phyloP scores from a whole-genome alignment of 2,329 filamentous ascomycete species.

The Arthrobotrys sinensis region DNA sequence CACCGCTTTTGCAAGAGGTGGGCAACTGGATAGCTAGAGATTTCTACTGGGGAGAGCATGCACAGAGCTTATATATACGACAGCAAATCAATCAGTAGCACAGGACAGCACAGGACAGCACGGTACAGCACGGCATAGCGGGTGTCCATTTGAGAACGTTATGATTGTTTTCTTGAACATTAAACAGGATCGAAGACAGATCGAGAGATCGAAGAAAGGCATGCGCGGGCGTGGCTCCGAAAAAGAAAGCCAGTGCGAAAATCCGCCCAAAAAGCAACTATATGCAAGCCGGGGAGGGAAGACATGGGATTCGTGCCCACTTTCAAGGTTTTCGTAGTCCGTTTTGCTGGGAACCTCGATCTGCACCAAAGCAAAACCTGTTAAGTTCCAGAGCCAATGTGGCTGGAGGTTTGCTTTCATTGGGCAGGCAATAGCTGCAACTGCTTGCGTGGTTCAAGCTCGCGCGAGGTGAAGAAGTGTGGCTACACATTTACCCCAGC shows the following conservation, averaged over 20 bases:
- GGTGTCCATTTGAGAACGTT: conserved; percentile 24
- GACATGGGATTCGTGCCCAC: conserved; percentile 6
- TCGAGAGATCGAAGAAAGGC: conserved; percentile 48
- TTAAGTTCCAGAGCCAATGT: conserved; percentile 25
- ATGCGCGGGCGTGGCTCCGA: conserved; percentile 19
- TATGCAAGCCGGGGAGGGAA: conserved; percentile 39
- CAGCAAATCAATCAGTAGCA: background rate
- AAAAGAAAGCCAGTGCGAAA: conserved; percentile 39
- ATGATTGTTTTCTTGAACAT: conserved; percentile 24
- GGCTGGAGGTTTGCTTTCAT: conserved; percentile 47
- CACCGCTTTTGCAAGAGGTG: background rate
- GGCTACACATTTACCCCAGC: conserved; percentile 11
- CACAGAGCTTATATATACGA: conserved; percentile 44
- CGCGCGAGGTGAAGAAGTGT: conserved; percentile 7
- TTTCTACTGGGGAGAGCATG: conserved; percentile 9
- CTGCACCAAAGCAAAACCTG: conserved; percentile 34
- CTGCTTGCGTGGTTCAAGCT: conserved; percentile 16
- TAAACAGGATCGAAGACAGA: conserved; percentile 38
- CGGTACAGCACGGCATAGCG: background rate
- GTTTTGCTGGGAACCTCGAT: conserved; percentile 32
- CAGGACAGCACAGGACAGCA: background rate
- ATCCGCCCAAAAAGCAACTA: conserved; percentile 48
- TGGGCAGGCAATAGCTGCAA: no score
- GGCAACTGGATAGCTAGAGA: no score
- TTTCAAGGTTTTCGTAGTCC: conserved; percentile 31